phyloP scores from a whole-genome alignment of 441 rosid species.

The Gossypium schwendimanii region DNA sequence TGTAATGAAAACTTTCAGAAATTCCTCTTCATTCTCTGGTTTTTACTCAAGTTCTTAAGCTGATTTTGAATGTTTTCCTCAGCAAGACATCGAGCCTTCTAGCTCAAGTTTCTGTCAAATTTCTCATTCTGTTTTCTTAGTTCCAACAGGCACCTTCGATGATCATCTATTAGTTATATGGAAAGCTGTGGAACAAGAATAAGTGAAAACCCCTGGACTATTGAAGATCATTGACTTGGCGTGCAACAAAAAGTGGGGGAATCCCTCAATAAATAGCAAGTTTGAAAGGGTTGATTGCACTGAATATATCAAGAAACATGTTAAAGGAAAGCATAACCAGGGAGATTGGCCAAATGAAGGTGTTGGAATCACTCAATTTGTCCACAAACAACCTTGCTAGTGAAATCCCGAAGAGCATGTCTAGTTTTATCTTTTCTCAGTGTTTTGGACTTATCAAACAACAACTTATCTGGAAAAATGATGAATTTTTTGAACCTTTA shows the following conservation, averaged over 20 bases:
- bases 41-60: no score
- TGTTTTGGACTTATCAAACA: neutral
- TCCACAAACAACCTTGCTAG: neutral
- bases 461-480: neutral
- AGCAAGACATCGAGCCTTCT: no score
- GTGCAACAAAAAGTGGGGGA: constrained; percentile 1
- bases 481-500: neutral
- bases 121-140: no score
- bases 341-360: neutral
- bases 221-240: constrained; percentile 19
- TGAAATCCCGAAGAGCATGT: constrained; percentile 14
- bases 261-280: constrained; percentile 4
- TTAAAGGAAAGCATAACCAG: neutral
- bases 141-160: neutral
- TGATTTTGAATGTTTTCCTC: no score
- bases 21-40: no score
- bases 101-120: no score
- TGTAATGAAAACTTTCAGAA: no score
- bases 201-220: neutral
- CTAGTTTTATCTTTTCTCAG: constrained; percentile 8
- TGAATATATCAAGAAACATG: constrained; percentile 16
- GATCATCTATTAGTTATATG: neutral
- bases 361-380: neutral
- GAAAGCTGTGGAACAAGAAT: neutral
- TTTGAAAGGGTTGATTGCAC: constrained; percentile 6